Evolutionary conservation across 2,329 filamentous ascomycete species (phyloP), one percentile per base, ranked within the genome.

Genomic region (Aureobasidium melanogenum): DNA sequence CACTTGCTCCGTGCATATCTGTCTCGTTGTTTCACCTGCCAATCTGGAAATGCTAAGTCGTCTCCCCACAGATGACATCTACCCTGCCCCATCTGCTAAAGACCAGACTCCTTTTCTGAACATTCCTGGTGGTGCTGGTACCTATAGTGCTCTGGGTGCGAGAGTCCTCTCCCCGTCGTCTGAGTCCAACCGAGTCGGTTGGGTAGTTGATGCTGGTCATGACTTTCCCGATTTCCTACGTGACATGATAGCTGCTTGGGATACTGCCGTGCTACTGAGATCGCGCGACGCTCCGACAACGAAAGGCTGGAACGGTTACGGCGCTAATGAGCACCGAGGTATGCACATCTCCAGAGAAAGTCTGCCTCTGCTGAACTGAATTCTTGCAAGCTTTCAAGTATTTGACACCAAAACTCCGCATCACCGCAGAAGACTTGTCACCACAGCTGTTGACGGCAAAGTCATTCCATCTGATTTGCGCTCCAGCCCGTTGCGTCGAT

Each of bases 231-330:
- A 77, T 0, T 75, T 82, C 14, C 79, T 96, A 57, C 81, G 82
- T 51, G 70, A 79, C 2, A 78, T 83, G 46, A 85, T 99, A 66
- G 75, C 81, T 15, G 80, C 83, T 46, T 97, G 94, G 92, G 75
- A 85, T 17, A 96, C 92, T 1, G 83, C 84, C 6, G 88, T 84
- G 22, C 69, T 91, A 17, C 77, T 94, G 65, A 84, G 91, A 58
- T 85, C 88, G 59, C 77, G 79, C 1, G 73, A 80, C 7, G 84
- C 89, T 26, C 79, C 89, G 54, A 97, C 93, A 2, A 99, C 94
- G 0, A 84, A 91, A 48, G 92, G 88, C 48, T 96, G 91, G 90
- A 97, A 97, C 72, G 89, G 89, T 54, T 97, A 97, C 71, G 84
- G 87, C 39, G 81, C 83, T 34, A 80, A 72, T 62, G 68, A 72